These are phyloP conservation scores for Mycena venus DNA, from an alignment of 768 basidiomycete species.

Conservation along the genomic window DNA sequence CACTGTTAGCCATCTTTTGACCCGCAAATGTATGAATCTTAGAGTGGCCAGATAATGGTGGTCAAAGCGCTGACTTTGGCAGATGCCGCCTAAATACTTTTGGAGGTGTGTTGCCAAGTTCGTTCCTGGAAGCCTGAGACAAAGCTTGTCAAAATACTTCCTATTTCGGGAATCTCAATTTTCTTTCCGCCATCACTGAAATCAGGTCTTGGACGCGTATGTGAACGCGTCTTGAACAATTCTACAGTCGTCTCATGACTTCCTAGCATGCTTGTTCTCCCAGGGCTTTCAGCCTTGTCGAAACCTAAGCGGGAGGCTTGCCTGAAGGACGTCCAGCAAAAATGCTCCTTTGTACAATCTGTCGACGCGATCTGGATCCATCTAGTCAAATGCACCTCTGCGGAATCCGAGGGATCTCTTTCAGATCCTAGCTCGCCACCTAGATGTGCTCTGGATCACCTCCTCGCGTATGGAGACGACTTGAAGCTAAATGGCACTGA, in stretches of 20 bases:
- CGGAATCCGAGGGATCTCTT: slow-evolving; percentile 62
- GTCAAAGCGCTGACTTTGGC: no score
- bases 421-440: slow-evolving; percentile 55
- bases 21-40: no score
- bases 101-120: no score
- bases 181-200: no score
- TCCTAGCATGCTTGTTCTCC: slow-evolving; percentile 79
- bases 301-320: slow-evolving; percentile 77
- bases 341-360: slow-evolving; percentile 66
- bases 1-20: no score
- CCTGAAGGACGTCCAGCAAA: slow-evolving; percentile 68
- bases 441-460: slow-evolving; percentile 70
- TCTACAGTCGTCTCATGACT: not conserved
- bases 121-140: no score
- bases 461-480: slow-evolving; percentile 91
- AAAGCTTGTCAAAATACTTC: no score
- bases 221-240: not conserved
- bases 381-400: slow-evolving; percentile 75
- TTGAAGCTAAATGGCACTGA: slow-evolving; percentile 62
- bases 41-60: no score
- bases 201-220: no score
- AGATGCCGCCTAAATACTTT: no score
- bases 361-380: slow-evolving; percentile 91
- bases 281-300: slow-evolving; percentile 84
- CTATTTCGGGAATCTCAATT: no score